Conservation (phyloP, 179 eudicot genomes). For the Beta macrorhiza region DNA sequence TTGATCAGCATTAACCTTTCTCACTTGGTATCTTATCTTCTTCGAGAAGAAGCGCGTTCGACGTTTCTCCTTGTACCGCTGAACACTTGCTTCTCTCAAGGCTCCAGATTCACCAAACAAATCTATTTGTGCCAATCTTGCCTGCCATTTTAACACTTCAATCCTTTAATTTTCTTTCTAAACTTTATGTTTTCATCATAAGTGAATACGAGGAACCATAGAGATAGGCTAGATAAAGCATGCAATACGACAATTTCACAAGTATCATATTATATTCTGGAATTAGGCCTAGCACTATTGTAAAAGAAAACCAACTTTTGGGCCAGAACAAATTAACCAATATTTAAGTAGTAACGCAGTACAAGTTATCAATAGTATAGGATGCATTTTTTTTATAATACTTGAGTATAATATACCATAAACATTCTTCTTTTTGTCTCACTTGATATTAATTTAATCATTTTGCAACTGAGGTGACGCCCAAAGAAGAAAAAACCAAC, state of each 20-base stretch:
- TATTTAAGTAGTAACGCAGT: conserved; percentile 9
- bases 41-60: conserved; percentile 79
- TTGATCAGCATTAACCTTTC: conserved; percentile 94
- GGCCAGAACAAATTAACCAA: conserved; percentile 22
- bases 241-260: conserved; percentile 11
- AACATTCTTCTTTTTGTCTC: conserved; percentile 21
- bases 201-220: neutral
- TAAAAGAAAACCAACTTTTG: conserved; percentile 8
- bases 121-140: conserved; percentile 78
- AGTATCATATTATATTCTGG: neutral
- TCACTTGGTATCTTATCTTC: conserved; percentile 85
- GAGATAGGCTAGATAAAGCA: neutral
- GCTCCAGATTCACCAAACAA: conserved; percentile 78
- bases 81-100: conserved; percentile 81
- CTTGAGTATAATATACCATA: neutral
- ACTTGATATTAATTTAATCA: conserved; percentile 2
- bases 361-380: neutral
- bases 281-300: conserved; percentile 4
- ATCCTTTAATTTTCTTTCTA: neutral
- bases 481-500: neutral
- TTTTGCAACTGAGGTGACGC: conserved; percentile 10
- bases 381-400: no score
- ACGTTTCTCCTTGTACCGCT: conserved; percentile 87
- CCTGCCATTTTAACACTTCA: conserved; percentile 38
- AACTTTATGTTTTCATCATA: neutral